Conservation (phyloP, 1,139 yeast species). For the Magnusiomyces sp. region DNA sequence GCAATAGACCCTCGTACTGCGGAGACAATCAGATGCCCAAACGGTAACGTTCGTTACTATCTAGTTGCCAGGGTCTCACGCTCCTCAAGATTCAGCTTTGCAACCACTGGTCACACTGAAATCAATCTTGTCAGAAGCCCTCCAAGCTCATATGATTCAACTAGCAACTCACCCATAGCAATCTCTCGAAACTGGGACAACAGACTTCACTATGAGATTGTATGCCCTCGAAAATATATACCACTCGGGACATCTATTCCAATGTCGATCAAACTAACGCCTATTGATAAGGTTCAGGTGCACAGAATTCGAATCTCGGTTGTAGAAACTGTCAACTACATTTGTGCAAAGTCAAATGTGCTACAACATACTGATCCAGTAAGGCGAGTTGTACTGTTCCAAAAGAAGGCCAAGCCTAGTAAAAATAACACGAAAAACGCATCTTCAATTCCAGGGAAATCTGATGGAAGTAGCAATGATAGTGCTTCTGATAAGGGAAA, state of each 20-base stretch:
- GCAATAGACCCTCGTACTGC: slow-evolving; percentile 65
- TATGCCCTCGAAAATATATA: slow-evolving; percentile 68
- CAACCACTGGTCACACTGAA: slow-evolving; percentile 27
- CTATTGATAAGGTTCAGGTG: slow-evolving; percentile 56
- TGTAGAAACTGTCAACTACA: slow-evolving; percentile 62
- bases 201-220: slow-evolving; percentile 65
- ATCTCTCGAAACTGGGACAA: slow-evolving; percentile 82
- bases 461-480: neutral
- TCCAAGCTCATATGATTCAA: slow-evolving; percentile 58
- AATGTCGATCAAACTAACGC: slow-evolving; percentile 60
- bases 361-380: slow-evolving; percentile 26
- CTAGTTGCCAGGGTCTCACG: slow-evolving; percentile 29
- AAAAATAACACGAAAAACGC: neutral
- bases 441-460: neutral
- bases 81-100: slow-evolving; percentile 28
- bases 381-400: slow-evolving; percentile 25
- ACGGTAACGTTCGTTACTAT: slow-evolving; percentile 28
- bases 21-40: slow-evolving; percentile 55
- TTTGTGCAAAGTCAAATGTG: slow-evolving; percentile 31
- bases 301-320: slow-evolving; percentile 68
- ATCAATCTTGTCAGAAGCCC: slow-evolving; percentile 60
- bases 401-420: slow-evolving; percentile 16
- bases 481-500: neutral
- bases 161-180: slow-evolving; percentile 73
- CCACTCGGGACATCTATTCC: slow-evolving; percentile 59